Conservation (phyloP, 2,329 filamentous ascomycete species). For the Aspergillus neoniger region DNA sequence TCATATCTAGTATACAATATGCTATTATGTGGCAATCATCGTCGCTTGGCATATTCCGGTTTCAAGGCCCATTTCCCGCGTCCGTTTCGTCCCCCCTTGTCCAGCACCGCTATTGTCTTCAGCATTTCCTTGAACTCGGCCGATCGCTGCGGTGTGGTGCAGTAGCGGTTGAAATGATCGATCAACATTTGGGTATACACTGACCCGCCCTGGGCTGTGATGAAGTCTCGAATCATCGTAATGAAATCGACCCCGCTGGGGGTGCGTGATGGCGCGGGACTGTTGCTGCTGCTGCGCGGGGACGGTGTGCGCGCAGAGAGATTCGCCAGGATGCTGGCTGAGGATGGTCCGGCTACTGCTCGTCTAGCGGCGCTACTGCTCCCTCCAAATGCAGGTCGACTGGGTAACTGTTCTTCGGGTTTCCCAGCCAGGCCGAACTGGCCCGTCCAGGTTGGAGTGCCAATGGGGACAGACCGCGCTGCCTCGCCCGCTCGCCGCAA, state of each 20-base stretch:
- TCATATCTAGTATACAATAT: no score
- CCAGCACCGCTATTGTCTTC: conserved; percentile 71
- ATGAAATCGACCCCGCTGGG: conserved; percentile 63
- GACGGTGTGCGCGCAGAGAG: conserved; percentile 34
- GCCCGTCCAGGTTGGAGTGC: conserved; percentile 92
- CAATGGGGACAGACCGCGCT: conserved; percentile 72
- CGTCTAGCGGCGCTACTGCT: conserved; percentile 38
- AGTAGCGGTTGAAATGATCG: conserved; percentile 84
- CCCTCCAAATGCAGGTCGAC: conserved; percentile 48
- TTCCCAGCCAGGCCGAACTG: conserved; percentile 75
- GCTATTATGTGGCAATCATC: conserved; percentile 1
- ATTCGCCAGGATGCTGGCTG: conserved; percentile 43
- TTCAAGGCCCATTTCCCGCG: conserved; percentile 62
- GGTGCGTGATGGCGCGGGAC: conserved; percentile 49
- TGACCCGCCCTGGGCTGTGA: conserved; percentile 73
- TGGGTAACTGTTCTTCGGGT: conserved; percentile 54
- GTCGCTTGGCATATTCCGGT: conserved; percentile 52
- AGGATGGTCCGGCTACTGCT: conserved; percentile 41
- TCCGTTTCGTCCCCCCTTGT: conserved; percentile 53
- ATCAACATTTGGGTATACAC: conserved; percentile 83
- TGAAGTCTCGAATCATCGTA: conserved; percentile 74
- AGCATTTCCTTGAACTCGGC: conserved; percentile 82
- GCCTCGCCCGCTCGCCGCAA: conserved; percentile 72
- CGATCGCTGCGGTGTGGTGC: conserved; percentile 66
- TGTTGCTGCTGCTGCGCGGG: conserved; percentile 28